Conservation (phyloP, 2,329 filamentous ascomycete genomes). For the Hymenoscyphus salicellus region DNA sequence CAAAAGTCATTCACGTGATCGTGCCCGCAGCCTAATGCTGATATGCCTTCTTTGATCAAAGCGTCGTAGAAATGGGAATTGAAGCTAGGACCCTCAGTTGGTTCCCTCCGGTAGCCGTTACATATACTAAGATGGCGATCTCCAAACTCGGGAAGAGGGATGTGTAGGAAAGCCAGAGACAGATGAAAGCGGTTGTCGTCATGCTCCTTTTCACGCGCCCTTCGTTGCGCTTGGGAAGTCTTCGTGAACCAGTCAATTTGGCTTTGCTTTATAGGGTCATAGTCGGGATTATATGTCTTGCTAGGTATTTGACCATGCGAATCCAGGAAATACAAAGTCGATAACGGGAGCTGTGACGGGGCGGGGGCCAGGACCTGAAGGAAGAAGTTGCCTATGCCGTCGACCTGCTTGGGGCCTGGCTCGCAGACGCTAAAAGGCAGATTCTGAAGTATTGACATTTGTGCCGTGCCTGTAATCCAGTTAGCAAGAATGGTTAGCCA, state of each 20-base stretch:
- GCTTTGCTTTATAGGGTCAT: constrained; percentile 89
- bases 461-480: constrained; percentile 45
- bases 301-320: constrained; percentile 87
- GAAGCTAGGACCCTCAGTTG: constrained; percentile 82
- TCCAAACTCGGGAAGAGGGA: constrained; percentile 83
- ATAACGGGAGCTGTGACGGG: constrained; percentile 73
- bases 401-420: constrained; percentile 74
- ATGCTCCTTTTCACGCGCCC: constrained; percentile 73
- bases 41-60: constrained; percentile 74
- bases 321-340: constrained; percentile 89
- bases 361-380: constrained; percentile 80
- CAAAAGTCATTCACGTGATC: constrained; percentile 97
- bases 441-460: constrained; percentile 80
- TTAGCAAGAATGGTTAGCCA: constrained; percentile 32
- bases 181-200: constrained; percentile 72
- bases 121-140: constrained; percentile 52
- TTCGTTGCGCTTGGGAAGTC: constrained; percentile 64
- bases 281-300: constrained; percentile 77
- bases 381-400: constrained; percentile 89
- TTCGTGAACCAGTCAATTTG: constrained; percentile 91
- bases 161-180: constrained; percentile 93
- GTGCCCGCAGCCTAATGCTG: constrained; percentile 61
- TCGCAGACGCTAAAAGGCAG: constrained; percentile 81
- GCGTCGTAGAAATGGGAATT: constrained; percentile 89
- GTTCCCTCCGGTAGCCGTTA: constrained; percentile 75